Evolutionary conservation across 2,329 filamentous ascomycete species (phyloP), one percentile per base, ranked within the genome.

Genomic region (Monosporascus sp.): DNA sequence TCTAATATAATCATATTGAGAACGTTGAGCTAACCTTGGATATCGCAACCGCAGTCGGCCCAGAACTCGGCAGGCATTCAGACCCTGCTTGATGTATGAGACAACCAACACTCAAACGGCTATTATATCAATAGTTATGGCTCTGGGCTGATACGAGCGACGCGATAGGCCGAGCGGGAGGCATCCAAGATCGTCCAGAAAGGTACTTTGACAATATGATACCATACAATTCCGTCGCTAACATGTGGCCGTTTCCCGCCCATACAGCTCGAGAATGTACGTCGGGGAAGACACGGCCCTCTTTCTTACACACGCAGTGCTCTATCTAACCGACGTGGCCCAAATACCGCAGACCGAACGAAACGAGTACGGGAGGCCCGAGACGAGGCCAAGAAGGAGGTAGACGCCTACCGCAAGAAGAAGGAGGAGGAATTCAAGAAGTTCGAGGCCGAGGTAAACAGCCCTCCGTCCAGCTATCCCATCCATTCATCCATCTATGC

Each of bases 181-280:
- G 94, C 94, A 57, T 93, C 96, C 77, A 97, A 97, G 83, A 99
- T 99, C 72, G 92, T 99, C 54, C 93, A 97, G 74, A 91, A 94
- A 83, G 89, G 93, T 95, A 73, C 56, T 77, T 71, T 38, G 14
- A 5, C 38, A 14, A 35, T 35, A 35, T 35, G 31, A 14, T 35
- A 14, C 9, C 20, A 20, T 48, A 54, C 53, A 56, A 49, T 49
- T 52, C 55, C 20, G 24, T 50, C 60, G 57, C 70, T 72, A 66
- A 73, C 63, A 54, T 60, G 48, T 44, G 8, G 24, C 57, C 9
- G 11, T 14, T 5, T 14, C 31, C 51, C 53, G 58, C 38, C 43
- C 63, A 52, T 52, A 31, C 63, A 95, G 90, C 91, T 67, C 84
- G 91, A 84, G 91, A 96, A 84, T 96, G 91, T 96, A 84, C 71